phyloP scores from a whole-genome alignment of 345 rosid species.

The Noccaea caerulescens region DNA sequence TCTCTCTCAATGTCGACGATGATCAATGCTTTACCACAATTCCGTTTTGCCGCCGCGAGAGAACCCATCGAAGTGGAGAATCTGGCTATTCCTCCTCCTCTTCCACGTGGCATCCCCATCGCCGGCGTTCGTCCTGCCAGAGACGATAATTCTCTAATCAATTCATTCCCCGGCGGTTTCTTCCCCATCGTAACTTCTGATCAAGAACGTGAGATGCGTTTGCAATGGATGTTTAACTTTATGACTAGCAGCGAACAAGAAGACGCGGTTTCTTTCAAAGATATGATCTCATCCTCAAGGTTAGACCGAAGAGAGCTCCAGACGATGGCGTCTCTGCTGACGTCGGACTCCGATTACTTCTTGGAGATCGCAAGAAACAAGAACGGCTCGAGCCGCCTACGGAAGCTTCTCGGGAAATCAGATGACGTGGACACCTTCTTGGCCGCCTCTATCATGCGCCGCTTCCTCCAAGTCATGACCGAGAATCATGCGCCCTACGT shows the following conservation, averaged over 20 bases:
- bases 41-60: background rate
- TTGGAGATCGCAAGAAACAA: background rate
- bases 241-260: constrained; percentile 7
- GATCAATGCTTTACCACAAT: background rate
- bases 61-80: background rate
- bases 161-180: background rate
- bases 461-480: constrained; percentile 12
- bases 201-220: background rate
- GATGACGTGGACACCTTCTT: background rate
- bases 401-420: background rate
- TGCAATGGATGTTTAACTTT: background rate
- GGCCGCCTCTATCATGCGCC: background rate
- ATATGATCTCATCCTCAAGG: background rate
- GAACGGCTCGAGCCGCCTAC: background rate
- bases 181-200: background rate
- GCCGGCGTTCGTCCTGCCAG: background rate
- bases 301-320: background rate
- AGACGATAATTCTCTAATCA: background rate
- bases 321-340: background rate
- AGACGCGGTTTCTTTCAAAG: background rate
- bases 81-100: background rate
- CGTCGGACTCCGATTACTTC: background rate
- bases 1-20: constrained; percentile 4
- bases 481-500: constrained; percentile 10
- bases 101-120: background rate